phyloP scores from a whole-genome alignment of 169 alveolate genomes.

The Eimeria acervulina region DNA sequence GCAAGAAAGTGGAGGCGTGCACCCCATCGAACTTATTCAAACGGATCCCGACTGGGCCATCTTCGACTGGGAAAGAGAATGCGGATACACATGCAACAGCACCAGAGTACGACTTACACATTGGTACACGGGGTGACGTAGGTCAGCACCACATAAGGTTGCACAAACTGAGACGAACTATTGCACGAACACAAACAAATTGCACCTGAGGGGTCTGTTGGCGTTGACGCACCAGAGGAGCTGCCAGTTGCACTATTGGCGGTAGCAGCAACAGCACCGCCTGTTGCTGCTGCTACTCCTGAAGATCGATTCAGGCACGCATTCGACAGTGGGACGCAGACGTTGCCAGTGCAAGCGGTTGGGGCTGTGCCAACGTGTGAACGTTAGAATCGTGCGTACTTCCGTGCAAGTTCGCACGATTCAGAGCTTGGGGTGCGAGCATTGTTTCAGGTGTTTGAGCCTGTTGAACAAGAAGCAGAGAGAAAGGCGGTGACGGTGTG shows the following conservation, averaged over 20 bases:
- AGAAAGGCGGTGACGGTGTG: slow-evolving; percentile 88
- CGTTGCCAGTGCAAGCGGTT: neutral
- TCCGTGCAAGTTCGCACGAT: neutral
- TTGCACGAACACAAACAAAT: neutral
- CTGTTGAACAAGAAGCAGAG: slow-evolving; percentile 82
- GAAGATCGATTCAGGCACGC: neutral
- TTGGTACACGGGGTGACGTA: neutral
- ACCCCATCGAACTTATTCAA: slow-evolving; percentile 58
- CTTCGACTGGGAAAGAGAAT: slow-evolving; percentile 71
- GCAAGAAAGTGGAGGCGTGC: slow-evolving; percentile 51
- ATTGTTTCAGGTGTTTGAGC: slow-evolving; percentile 80
- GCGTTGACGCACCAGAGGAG: neutral
- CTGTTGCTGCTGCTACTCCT: neutral
- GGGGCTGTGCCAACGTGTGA: neutral
- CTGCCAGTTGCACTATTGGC: neutral
- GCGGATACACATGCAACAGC: slow-evolving; percentile 69
- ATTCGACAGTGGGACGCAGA: neutral
- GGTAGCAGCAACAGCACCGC: neutral
- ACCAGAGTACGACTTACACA: slow-evolving; percentile 35
- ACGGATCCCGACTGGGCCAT: slow-evolving; percentile 71
- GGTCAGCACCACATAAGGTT: neutral
- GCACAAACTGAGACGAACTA: neutral
- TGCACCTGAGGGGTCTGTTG: neutral
- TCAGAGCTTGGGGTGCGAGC: neutral
- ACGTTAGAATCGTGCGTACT: neutral